Conservation (phyloP, 2,329 filamentous ascomycete genomes). For the Niveomyces coronatus region DNA sequence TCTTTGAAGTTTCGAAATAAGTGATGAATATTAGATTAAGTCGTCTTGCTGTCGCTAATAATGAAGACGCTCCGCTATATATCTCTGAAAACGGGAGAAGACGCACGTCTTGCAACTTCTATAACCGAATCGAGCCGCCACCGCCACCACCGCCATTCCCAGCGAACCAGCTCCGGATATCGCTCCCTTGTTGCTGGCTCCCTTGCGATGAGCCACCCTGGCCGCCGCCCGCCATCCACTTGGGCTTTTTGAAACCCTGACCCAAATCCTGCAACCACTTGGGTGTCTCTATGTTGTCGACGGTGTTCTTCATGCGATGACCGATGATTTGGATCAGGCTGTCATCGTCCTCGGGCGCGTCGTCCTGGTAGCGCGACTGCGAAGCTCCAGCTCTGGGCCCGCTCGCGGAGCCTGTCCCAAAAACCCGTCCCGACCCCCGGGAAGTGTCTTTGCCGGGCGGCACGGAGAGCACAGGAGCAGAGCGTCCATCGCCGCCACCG, state of each 20-base stretch:
- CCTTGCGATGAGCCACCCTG: too few species aligned
- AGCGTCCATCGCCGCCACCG: constrained; percentile 21
- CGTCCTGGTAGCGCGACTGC: constrained; percentile 26
- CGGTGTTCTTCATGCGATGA: constrained; percentile 81
- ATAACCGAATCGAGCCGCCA: constrained; percentile 23
- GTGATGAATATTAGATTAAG: background rate
- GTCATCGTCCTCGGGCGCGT: constrained; percentile 58
- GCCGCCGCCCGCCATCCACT: constrained; percentile 64
- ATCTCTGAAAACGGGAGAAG: background rate
- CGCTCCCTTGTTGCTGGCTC: constrained; percentile 24
- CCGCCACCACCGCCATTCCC: constrained; percentile 23
- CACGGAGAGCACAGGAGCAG: constrained; percentile 38
- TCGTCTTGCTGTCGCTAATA: background rate
- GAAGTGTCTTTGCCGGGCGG: constrained; percentile 28
- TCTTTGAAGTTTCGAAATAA: too few species aligned
- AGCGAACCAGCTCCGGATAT: constrained; percentile 48
- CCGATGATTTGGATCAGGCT: constrained; percentile 77
- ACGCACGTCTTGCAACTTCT: background rate
- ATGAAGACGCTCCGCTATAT: background rate
- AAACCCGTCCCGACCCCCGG: constrained; percentile 26
- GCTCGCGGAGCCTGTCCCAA: constrained; percentile 28
- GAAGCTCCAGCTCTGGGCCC: constrained; percentile 20
- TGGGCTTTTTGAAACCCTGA: constrained; percentile 61
- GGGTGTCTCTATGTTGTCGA: constrained; percentile 73
- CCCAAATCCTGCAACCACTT: constrained; percentile 70